phyloP scores from a whole-genome alignment of 495 filamentous ascomycete species.

The Penicillium herquei region DNA sequence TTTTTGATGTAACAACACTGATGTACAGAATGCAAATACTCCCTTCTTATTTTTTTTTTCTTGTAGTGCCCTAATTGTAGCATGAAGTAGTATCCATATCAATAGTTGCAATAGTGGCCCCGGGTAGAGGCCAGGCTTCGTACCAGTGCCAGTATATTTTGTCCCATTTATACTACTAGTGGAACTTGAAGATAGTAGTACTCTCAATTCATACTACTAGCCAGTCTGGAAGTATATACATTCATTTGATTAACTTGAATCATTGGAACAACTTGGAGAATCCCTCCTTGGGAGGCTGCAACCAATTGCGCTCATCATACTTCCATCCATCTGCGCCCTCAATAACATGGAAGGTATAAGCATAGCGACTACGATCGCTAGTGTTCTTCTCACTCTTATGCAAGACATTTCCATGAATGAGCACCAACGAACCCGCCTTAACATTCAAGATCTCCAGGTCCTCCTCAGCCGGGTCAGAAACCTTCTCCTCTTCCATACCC shows the following conservation, averaged over 20 bases:
- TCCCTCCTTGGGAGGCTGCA: constrained; percentile 76
- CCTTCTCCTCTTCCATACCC: constrained; percentile 36
- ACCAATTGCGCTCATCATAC: constrained; percentile 89
- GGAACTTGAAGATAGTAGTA: too few species aligned
- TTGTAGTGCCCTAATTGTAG: not conserved
- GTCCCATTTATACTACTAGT: too few species aligned
- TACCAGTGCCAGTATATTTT: too few species aligned
- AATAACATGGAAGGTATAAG: constrained; percentile 97
- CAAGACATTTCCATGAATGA: constrained; percentile 95
- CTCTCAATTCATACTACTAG: too few species aligned
- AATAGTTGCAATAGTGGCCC: too few species aligned
- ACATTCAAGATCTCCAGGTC: constrained; percentile 73
- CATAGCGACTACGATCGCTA: constrained; percentile 81
- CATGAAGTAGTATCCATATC: not conserved
- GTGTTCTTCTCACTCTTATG: constrained; percentile 94
- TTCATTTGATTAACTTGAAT: not conserved
- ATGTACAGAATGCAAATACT: constrained; percentile 32
- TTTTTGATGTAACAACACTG: constrained; percentile 25
- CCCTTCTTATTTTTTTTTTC: constrained; percentile 8
- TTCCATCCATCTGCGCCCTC: constrained; percentile 69
- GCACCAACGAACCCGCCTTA: constrained; percentile 81
- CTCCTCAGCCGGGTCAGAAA: constrained; percentile 41
- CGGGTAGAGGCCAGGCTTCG: too few species aligned
- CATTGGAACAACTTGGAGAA: constrained; percentile 60
- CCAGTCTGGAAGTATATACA: too few species aligned